A percentile compares a stretch with the other conserved stretches of the same genome.
These are phyloP conservation scores for Camelina sativa DNA, from an alignment of 345 rosid species.

Conservation along the genomic window DNA sequence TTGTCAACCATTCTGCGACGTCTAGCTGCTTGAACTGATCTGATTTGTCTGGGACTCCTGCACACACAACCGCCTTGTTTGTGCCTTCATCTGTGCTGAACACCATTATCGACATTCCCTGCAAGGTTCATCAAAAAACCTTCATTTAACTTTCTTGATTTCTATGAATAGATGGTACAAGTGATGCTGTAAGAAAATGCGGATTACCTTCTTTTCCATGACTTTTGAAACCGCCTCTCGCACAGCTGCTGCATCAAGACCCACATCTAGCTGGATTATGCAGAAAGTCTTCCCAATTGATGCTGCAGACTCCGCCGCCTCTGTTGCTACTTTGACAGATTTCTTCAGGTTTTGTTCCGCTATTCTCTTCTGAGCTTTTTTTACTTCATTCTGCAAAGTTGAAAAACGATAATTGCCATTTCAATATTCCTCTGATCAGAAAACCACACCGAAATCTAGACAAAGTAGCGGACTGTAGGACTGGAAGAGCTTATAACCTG, in stretches of 20 bases:
- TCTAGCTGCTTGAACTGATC: slow-evolving; percentile 65
- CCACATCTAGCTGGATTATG: slow-evolving; percentile 75
- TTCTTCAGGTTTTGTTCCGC: slow-evolving; percentile 81
- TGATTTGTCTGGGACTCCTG: slow-evolving; percentile 79
- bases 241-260: slow-evolving; percentile 91
- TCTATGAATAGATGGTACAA: not conserved
- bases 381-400: slow-evolving; percentile 62
- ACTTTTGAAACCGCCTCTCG: slow-evolving; percentile 92
- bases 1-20: slow-evolving; percentile 85
- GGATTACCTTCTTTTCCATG: slow-evolving; percentile 63
- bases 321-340: slow-evolving; percentile 66
- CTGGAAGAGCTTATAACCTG: slow-evolving; percentile 57
- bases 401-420: not conserved
- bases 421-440: not conserved
- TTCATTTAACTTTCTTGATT: not conserved
- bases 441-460: not conserved
- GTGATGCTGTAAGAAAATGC: not conserved
- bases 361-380: slow-evolving; percentile 84
- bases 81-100: slow-evolving; percentile 81
- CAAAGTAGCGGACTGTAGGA: slow-evolving; percentile 1
- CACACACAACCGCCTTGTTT: slow-evolving; percentile 90
- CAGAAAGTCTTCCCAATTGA: slow-evolving; percentile 78
- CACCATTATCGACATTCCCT: slow-evolving; percentile 87
- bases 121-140: slow-evolving; percentile 36
- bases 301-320: slow-evolving; percentile 69